Evolutionary conservation across 305 asterid species (phyloP).

Genomic region (Fraxinus albicans): DNA sequence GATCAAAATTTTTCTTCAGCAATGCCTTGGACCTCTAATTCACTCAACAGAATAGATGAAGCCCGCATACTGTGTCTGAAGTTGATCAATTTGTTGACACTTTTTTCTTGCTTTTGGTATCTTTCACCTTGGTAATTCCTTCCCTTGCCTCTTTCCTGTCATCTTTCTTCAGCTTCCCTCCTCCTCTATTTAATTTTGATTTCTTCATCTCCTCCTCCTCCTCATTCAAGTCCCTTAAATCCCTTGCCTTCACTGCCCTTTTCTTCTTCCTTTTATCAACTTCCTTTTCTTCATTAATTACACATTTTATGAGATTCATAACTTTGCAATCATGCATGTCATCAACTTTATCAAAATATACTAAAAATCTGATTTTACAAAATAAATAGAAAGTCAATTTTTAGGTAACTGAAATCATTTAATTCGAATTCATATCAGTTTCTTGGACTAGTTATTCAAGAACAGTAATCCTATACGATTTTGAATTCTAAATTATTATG

Average conservation of each 20-base stretch:
- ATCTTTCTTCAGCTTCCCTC: background rate
- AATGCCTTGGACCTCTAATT: background rate
- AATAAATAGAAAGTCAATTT: too few relatives aligned
- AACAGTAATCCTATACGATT: too few relatives aligned
- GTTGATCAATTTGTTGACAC: background rate
- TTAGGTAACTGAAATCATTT: too few relatives aligned
- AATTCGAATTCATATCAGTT: too few relatives aligned
- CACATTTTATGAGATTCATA: too few relatives aligned
- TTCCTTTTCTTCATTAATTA: too few relatives aligned
- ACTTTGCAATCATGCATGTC: too few relatives aligned
- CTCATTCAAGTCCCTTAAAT: background rate
- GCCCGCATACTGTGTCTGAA: background rate
- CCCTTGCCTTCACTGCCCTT: conserved; percentile 3
- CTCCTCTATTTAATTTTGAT: background rate
- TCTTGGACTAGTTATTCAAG: too few relatives aligned
- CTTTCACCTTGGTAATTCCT: conserved; percentile 17
- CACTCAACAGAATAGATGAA: background rate
- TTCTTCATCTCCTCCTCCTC: conserved; percentile 17
- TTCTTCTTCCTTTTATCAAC: background rate
- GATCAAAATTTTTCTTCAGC: background rate
- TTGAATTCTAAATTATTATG: too few relatives aligned
- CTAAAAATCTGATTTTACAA: too few relatives aligned
- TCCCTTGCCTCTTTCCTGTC: conserved; percentile 22
- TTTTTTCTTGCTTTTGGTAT: conserved; percentile 26
- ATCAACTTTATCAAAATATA: too few relatives aligned